Percentiles rank a stretch among this genome's conserved stretches.
These are phyloP conservation scores for Chytridium lagenaria DNA, from an alignment of 371 early-diverging fungal genomes.

Conservation along the genomic window DNA sequence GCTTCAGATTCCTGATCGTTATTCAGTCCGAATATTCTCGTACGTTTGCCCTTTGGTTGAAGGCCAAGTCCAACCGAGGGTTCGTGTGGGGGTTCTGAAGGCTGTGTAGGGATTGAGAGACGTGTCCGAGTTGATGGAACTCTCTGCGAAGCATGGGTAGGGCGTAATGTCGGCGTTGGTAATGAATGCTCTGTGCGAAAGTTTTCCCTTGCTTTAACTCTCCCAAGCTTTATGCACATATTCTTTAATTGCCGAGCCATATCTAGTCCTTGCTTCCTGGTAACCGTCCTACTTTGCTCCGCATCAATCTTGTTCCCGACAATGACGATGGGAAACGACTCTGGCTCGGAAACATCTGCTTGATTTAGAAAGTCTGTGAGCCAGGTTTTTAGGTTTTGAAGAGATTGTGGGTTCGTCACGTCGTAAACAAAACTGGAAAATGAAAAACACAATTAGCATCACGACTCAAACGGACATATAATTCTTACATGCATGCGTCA, in stretches of 20 bases:
- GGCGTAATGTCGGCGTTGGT: background rate
- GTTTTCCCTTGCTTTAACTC: background rate
- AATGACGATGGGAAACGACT: conserved; percentile 49
- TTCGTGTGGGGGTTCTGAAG: background rate
- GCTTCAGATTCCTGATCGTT: background rate
- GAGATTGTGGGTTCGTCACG: conserved; percentile 51
- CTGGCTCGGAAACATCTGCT: conserved; percentile 48
- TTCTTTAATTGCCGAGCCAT: conserved; percentile 21
- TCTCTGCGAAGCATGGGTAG: background rate
- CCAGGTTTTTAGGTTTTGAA: conserved; percentile 53
- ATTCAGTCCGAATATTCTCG: background rate
- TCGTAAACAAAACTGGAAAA: conserved; percentile 61
- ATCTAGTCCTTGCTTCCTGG: conserved; percentile 33
- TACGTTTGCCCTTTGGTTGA: background rate
- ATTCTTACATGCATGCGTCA: conserved; percentile 57
- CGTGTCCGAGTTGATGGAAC: no score
- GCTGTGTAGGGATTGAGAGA: background rate
- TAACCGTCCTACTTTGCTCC: conserved; percentile 20
- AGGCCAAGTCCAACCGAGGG: background rate
- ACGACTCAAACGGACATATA: background rate
- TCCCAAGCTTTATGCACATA: conserved; percentile 6
- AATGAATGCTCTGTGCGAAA: background rate
- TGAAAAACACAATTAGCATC: background rate
- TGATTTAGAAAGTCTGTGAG: conserved; percentile 51
- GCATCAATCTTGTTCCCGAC: conserved; percentile 65